Conservation (phyloP, 140 eudicot genomes). For the Bidens hawaiensis region DNA sequence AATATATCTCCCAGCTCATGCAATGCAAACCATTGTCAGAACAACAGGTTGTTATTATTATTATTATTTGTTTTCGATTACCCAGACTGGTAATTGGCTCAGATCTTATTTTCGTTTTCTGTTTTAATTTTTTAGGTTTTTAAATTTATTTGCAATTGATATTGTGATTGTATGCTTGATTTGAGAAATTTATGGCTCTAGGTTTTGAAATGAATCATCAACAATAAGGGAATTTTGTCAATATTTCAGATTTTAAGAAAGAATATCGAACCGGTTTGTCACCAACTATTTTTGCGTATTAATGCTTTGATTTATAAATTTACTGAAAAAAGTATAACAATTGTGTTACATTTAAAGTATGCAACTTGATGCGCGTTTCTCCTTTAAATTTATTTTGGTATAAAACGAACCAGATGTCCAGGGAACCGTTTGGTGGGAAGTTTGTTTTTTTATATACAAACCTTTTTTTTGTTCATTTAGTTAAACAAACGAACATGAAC, state of each 20-base stretch:
- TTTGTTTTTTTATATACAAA: no score
- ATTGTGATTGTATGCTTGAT: background rate
- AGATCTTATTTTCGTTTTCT: constrained; percentile 12
- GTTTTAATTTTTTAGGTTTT: background rate
- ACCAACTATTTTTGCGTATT: background rate
- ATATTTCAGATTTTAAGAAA: background rate
- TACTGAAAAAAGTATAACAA: no score
- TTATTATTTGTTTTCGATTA: background rate
- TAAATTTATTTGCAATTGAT: no score
- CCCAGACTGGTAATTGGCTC: constrained; percentile 18
- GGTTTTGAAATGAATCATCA: background rate
- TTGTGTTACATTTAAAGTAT: no score
- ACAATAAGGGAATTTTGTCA: background rate
- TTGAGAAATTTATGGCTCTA: background rate
- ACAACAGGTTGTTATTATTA: constrained; percentile 55
- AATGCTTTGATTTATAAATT: background rate
- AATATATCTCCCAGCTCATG: constrained; percentile 82
- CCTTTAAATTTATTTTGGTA: no score
- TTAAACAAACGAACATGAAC: no score
- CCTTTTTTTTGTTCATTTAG: no score
- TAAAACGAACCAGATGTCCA: no score
- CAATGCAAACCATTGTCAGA: constrained; percentile 94
- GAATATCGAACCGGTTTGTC: background rate
- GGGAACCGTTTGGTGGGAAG: no score
- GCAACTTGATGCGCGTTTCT: background rate